Evolutionary conservation across 2,329 filamentous ascomycete species (phyloP).

Genomic region (Diaporthe citri): DNA sequence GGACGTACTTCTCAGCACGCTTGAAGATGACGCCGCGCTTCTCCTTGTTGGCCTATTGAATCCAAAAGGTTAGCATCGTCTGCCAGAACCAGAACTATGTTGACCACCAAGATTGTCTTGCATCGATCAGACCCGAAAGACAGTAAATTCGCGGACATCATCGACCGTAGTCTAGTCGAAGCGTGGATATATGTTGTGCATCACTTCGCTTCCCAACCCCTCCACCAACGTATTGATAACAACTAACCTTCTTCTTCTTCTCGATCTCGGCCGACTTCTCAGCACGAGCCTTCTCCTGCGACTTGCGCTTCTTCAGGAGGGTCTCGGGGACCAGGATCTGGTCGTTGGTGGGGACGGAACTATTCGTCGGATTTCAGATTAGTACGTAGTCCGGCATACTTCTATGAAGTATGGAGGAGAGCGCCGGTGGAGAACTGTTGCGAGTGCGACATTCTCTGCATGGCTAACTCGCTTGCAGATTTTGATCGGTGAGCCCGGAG

Average conservation of each 20-base stretch:
- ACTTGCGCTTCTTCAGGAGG: constrained; percentile 99
- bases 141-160: constrained; percentile 98
- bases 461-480: constrained; percentile 84
- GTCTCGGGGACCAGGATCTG: constrained; percentile 99
- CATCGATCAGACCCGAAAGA: constrained; percentile 96
- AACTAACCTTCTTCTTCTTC: constrained; percentile 89
- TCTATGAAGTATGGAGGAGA: constrained; percentile 69
- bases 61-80: constrained; percentile 44
- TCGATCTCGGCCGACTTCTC: constrained; percentile 83
- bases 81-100: constrained; percentile 50
- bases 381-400: constrained; percentile 81
- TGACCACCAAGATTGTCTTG: constrained; percentile 32
- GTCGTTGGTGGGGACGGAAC: constrained; percentile 92
- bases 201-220: constrained; percentile 70
- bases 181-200: constrained; percentile 81
- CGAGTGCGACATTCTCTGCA: constrained; percentile 91
- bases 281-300: constrained; percentile 98
- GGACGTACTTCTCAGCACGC: constrained; percentile 99
- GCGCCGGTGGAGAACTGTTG: constrained; percentile 95
- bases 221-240: constrained; percentile 49
- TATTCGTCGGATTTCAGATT: constrained; percentile 74
- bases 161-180: constrained; percentile 91
- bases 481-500: constrained; percentile 81
- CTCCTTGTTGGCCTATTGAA: constrained; percentile 90
- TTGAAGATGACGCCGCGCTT: constrained; percentile 99